These are phyloP conservation scores for Fistulinella cinereoalba DNA, from an alignment of 1,284 basidiomycete genomes.

Conservation along the genomic window DNA sequence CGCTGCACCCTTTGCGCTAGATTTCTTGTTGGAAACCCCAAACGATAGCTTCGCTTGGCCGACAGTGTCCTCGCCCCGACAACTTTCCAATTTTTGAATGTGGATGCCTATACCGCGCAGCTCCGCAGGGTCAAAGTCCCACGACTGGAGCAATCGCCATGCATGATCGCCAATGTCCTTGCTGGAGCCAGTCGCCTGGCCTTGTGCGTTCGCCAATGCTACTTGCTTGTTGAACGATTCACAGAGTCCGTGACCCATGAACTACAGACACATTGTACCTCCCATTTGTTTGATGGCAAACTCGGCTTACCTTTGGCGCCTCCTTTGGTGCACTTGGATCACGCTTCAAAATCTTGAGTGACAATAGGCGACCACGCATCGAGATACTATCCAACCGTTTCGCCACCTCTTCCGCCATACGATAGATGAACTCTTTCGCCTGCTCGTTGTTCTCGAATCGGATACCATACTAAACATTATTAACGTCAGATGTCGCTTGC, in stretches of 20 bases:
- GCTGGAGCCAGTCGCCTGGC: conserved; percentile 71
- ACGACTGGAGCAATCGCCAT: conserved; percentile 70
- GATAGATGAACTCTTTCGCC: conserved; percentile 73
- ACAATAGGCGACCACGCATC: conserved; percentile 71
- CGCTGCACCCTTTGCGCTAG: neutral
- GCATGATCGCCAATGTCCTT: conserved; percentile 75
- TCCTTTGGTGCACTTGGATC: conserved; percentile 86
- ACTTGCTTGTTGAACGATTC: conserved; percentile 79
- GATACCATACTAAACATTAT: conserved; percentile 78
- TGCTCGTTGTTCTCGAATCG: conserved; percentile 83
- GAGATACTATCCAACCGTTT: conserved; percentile 64
- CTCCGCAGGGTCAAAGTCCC: conserved; percentile 80
- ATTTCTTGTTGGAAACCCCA: conserved; percentile 28
- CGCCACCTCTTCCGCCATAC: conserved; percentile 76
- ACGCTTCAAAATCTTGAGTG: conserved; percentile 87
- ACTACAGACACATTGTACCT: conserved; percentile 45
- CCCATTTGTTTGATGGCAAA: neutral
- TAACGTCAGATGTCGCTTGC: neutral
- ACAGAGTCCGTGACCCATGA: conserved; percentile 90
- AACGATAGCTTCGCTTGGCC: conserved; percentile 59
- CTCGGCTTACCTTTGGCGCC: conserved; percentile 73
- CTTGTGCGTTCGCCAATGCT: conserved; percentile 55
- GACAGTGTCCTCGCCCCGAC: conserved; percentile 16
- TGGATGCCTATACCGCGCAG: conserved; percentile 93
- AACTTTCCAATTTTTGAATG: conserved; percentile 81